These are phyloP conservation scores for Knoxia roxburghii DNA, from an alignment of 257 asterid genomes.

Conservation along the genomic window DNA sequence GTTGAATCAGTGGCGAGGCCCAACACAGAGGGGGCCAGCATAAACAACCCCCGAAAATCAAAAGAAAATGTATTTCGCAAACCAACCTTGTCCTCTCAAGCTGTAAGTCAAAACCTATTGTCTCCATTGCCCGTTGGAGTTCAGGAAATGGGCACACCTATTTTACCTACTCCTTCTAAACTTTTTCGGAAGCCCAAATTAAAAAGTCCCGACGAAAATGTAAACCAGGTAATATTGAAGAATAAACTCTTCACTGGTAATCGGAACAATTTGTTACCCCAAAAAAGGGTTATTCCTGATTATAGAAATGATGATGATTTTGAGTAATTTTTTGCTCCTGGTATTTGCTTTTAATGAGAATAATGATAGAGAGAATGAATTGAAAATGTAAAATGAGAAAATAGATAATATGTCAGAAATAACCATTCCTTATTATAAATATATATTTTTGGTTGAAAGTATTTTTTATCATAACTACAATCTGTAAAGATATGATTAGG, in stretches of 20 bases:
- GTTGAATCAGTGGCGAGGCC: conserved; percentile 53
- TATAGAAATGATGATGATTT: conserved; percentile 59
- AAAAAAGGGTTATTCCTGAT: conserved; percentile 38
- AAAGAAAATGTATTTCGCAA: conserved; percentile 31
- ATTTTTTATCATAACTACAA: too few relatives aligned
- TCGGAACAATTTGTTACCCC: conserved; percentile 28
- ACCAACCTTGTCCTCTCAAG: conserved; percentile 26
- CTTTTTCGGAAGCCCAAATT: conserved; percentile 43
- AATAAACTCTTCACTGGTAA: conserved; percentile 30
- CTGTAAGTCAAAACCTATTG: conserved; percentile 19
- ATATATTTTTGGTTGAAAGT: too few relatives aligned
- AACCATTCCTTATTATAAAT: too few relatives aligned
- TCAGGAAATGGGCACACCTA: conserved; percentile 20
- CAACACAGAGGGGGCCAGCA: conserved; percentile 24
- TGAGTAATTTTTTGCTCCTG: conserved; percentile 29
- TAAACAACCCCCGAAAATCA: conserved; percentile 25
- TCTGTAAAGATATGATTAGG: too few relatives aligned
- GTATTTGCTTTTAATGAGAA: too few relatives aligned
- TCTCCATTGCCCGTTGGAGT: conserved; percentile 30
- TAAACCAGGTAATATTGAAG: conserved; percentile 18
- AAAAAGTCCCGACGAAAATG: conserved; percentile 46
- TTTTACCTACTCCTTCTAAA: conserved; percentile 32
- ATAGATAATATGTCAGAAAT: too few relatives aligned
- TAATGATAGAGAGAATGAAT: too few relatives aligned
- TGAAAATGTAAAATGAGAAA: too few relatives aligned